These are phyloP conservation scores for Magnaporthiopsis poae DNA, from an alignment of 2,329 filamentous ascomycete species.

Conservation along the genomic window DNA sequence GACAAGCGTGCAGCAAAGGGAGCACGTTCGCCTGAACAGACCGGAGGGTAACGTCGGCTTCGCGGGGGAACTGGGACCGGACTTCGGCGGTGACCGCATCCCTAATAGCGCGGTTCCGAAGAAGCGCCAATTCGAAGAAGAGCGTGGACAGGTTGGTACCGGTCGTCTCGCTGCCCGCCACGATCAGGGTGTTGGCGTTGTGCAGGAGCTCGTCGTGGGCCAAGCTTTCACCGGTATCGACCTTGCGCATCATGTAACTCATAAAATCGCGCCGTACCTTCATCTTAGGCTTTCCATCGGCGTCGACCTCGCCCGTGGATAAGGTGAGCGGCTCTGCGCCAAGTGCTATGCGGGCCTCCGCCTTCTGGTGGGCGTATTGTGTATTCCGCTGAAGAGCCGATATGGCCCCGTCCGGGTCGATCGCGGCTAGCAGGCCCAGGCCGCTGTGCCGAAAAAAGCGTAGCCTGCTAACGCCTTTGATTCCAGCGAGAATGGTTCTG, in stretches of 20 bases:
- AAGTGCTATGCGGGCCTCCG: neutral
- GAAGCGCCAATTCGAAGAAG: slow-evolving; percentile 11
- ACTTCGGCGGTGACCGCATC: neutral
- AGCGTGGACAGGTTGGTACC: slow-evolving; percentile 13
- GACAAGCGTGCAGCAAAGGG: slow-evolving; percentile 24
- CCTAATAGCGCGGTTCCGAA: slow-evolving; percentile 16
- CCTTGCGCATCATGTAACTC: slow-evolving; percentile 5
- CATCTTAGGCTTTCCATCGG: neutral
- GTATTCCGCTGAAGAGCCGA: neutral
- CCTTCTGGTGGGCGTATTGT: neutral
- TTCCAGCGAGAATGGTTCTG: too few relatives aligned
- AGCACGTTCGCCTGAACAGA: neutral
- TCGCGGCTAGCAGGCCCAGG: too few relatives aligned
- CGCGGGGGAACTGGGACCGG: neutral
- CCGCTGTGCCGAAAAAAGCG: too few relatives aligned
- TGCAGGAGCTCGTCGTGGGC: slow-evolving; percentile 16
- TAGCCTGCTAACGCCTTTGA: too few relatives aligned
- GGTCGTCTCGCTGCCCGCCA: slow-evolving; percentile 17
- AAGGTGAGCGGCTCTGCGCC: neutral
- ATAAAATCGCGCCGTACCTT: slow-evolving; percentile 1
- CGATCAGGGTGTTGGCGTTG: slow-evolving; percentile 16
- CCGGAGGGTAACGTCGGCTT: neutral
- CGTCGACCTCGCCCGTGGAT: too few relatives aligned
- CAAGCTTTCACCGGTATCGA: neutral
- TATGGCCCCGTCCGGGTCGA: too few relatives aligned